These are phyloP conservation scores for Senna siamea DNA, from an alignment of 306 rosid genomes.

Conservation along the genomic window DNA sequence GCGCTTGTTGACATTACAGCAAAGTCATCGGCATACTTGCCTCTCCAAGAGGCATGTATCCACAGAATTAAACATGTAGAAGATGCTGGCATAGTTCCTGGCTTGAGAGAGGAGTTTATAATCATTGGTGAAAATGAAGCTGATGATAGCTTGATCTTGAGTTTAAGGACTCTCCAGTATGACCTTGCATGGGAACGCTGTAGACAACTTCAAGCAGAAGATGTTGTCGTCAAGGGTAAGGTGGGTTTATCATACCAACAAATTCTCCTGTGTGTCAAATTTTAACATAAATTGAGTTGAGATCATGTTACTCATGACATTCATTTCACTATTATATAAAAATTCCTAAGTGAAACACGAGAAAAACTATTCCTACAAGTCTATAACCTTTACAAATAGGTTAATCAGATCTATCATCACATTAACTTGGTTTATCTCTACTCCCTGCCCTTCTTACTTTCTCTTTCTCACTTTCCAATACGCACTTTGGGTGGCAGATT, in stretches of 20 bases:
- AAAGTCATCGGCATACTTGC: slow-evolving; percentile 89
- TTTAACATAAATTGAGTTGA: slow-evolving; percentile 28
- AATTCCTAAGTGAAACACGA: slow-evolving; percentile 19
- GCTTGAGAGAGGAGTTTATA: slow-evolving; percentile 78
- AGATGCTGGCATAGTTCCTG: slow-evolving; percentile 80
- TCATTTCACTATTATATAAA: slow-evolving; percentile 8
- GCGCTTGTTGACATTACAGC: slow-evolving; percentile 88
- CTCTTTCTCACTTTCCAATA: neutral
- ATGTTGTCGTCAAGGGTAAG: slow-evolving; percentile 95
- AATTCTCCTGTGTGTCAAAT: slow-evolving; percentile 10
- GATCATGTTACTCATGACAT: neutral
- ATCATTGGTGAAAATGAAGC: slow-evolving; percentile 82
- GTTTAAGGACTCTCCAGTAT: slow-evolving; percentile 74
- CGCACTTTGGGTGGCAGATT: slow-evolving; percentile 58
- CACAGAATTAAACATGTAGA: slow-evolving; percentile 70
- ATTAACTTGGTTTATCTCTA: neutral
- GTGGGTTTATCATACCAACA: slow-evolving; percentile 55
- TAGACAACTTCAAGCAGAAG: slow-evolving; percentile 95
- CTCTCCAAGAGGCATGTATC: slow-evolving; percentile 74
- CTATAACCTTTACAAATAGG: neutral
- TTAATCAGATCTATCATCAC: slow-evolving; percentile 12
- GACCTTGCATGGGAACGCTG: slow-evolving; percentile 97
- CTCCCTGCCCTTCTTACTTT: neutral
- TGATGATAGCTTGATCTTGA: slow-evolving; percentile 79
- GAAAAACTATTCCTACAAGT: neutral